phyloP scores from a whole-genome alignment of 495 filamentous ascomycete species.

The Wilcoxina mikolae region DNA sequence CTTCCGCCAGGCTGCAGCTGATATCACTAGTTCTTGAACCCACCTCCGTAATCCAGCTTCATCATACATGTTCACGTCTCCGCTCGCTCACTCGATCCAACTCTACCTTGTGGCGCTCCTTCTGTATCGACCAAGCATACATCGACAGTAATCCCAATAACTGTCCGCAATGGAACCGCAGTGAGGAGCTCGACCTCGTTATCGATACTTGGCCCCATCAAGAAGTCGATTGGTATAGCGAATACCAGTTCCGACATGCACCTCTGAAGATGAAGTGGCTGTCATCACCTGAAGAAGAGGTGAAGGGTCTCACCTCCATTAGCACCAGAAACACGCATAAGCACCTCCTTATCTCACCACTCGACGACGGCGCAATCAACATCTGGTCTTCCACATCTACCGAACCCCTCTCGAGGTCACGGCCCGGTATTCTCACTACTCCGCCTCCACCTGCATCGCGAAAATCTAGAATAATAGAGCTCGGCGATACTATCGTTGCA shows the following conservation, averaged over 20 bases:
- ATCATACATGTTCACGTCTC: slow-evolving; percentile 18
- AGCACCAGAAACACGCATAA: slow-evolving; percentile 2
- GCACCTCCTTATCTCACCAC: slow-evolving; percentile 22
- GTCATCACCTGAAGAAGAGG: slow-evolving; percentile 16
- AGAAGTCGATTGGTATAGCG: slow-evolving; percentile 24
- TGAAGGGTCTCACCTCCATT: slow-evolving; percentile 16
- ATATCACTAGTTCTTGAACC: slow-evolving; percentile 20
- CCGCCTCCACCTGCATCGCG: slow-evolving; percentile 1
- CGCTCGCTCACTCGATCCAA: slow-evolving; percentile 22
- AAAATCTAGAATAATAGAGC: slow-evolving; percentile 1
- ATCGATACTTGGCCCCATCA: slow-evolving; percentile 3
- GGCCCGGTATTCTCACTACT: background rate
- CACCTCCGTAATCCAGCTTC: slow-evolving; percentile 20
- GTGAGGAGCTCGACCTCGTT: slow-evolving; percentile 8
- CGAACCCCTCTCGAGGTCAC: background rate
- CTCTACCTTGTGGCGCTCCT: slow-evolving; percentile 21
- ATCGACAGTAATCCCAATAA: slow-evolving; percentile 8
- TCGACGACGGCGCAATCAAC: slow-evolving; percentile 19
- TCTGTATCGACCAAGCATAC: slow-evolving; percentile 17
- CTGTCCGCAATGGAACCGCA: slow-evolving; percentile 10
- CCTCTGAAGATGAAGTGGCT: slow-evolving; percentile 24
- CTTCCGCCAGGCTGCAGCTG: background rate
- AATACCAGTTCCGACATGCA: slow-evolving; percentile 26
- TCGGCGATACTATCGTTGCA: slow-evolving; percentile 1
- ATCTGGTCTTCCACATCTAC: background rate